Evolutionary conservation across 2,329 filamentous ascomycete genomes (phyloP).

Genomic region (Exophiala dermatitidis): DNA sequence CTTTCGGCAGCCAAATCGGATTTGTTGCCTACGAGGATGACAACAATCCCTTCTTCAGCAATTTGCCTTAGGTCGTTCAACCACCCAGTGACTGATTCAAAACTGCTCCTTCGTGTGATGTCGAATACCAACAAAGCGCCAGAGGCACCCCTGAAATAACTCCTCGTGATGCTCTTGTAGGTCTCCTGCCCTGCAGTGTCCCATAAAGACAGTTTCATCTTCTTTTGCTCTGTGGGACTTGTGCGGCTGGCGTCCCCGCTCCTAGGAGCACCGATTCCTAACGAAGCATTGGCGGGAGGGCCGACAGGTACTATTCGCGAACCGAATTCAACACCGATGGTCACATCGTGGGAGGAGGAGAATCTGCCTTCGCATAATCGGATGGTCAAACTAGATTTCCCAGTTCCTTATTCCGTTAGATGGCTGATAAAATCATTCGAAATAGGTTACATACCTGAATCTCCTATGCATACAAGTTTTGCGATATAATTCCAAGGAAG

Average conservation of each 20-base stretch:
- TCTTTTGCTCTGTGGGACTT: constrained; percentile 24
- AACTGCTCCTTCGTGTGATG: constrained; percentile 77
- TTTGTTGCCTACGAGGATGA: constrained; percentile 94
- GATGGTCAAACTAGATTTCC: constrained; percentile 87
- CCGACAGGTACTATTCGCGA: constrained; percentile 87
- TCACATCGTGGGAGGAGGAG: constrained; percentile 89
- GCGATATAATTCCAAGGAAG: constrained; percentile 97
- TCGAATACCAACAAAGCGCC: constrained; percentile 87
- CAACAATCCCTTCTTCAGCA: constrained; percentile 89
- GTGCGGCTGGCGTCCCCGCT: background rate
- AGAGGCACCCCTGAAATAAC: constrained; percentile 79
- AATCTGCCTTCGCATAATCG: constrained; percentile 95
- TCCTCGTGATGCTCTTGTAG: constrained; percentile 91
- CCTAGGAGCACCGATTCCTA: constrained; percentile 46
- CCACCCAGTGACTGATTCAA: constrained; percentile 85
- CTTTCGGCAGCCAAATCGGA: constrained; percentile 59
- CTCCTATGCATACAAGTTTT: constrained; percentile 96
- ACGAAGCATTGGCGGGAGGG: constrained; percentile 61
- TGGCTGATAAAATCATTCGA: background rate
- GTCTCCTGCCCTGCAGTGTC: constrained; percentile 96
- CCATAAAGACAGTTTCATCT: constrained; percentile 60
- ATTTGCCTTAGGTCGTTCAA: constrained; percentile 89
- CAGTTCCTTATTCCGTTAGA: constrained; percentile 40
- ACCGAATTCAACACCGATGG: constrained; percentile 93
- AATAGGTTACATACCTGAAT: constrained; percentile 60